Evolutionary conservation across 768 basidiomycete genomes (phyloP), one percentile per base, ranked within the genome.

Genomic region (Dioszegia crocea): DNA sequence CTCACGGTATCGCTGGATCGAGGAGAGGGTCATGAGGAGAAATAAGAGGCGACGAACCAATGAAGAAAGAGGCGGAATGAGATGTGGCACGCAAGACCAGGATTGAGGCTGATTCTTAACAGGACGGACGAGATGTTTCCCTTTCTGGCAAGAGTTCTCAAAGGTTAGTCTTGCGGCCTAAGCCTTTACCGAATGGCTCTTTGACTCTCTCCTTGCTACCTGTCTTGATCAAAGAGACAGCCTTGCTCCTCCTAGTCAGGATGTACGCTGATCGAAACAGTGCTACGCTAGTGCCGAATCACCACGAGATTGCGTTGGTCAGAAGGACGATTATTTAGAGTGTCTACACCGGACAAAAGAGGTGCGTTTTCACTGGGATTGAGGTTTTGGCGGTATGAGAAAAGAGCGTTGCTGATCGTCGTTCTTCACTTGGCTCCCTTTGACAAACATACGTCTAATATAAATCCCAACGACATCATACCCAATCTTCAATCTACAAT

Each of bases 341-440:
- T 96, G 93, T 76, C 78, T 97, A 57, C 91, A 94, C 75, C 85
- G 86, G 71, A 84, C 83, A 26, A 88, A 92, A 78, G 90, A 91
- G 85, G 93, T 91, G 63, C 71, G 84, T 71, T 9, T 21, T 6
- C n/a, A 8, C 40, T 43, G 36, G 17, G 36, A 38, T 17, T 16
- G 9, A 9, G n/a, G 14, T 17, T 8, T 43, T 8, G 16, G 16
- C 14, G 21, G 17, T 17, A 39, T 5, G 31, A 49, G 9, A 36
- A 21, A 29, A 8, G 33, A 51, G n/a, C n/a, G n/a, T n/a, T n/a
- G 49, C 31, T 57, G 33, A 47, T 43, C 38, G 10, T 23, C 23
- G 21, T 48, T 19, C 19, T 54, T 12, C 29, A n/a, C n/a, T n/a
- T n/a, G n/a, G n/a, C n/a, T n/a, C n/a, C n/a, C n/a, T n/a, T n/a